Evolutionary conservation across 2,329 filamentous ascomycete species (phyloP).

Genomic region (Ophiostoma quercus): DNA sequence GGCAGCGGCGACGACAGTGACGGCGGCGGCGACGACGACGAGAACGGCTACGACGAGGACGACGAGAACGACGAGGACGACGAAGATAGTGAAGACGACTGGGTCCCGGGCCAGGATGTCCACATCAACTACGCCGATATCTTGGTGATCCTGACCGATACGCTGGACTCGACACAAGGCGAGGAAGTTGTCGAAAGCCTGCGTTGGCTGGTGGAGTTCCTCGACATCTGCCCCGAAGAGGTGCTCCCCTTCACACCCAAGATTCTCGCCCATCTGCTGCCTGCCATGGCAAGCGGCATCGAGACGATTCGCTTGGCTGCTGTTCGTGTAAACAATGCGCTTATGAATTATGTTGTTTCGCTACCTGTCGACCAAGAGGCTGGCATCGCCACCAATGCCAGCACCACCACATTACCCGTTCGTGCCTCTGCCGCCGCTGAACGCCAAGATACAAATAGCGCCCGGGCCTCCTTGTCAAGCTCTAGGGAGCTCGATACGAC

Average conservation of each 20-base stretch:
- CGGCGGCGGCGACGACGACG: constrained; percentile 77
- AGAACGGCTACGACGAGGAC: constrained; percentile 55
- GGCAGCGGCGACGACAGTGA: constrained; percentile 77
- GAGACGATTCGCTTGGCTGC: constrained; percentile 86
- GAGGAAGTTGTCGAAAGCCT: constrained; percentile 89
- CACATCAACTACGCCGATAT: constrained; percentile 91
- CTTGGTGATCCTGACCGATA: constrained; percentile 83
- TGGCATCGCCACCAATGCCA: constrained; percentile 23
- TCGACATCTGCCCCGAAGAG: constrained; percentile 95
- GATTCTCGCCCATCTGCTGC: constrained; percentile 83
- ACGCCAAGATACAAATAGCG: constrained; percentile 45
- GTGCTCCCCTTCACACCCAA: constrained; percentile 92
- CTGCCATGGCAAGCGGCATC: constrained; percentile 86
- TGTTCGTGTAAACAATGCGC: constrained; percentile 77
- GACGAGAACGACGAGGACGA: constrained; percentile 54
- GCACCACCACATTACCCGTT: constrained; percentile 19
- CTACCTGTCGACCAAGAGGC: constrained; percentile 64
- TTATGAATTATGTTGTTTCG: constrained; percentile 93
- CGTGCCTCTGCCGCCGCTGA: constrained; percentile 30
- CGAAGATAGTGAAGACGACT: constrained; percentile 75
- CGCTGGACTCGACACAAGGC: constrained; percentile 71
- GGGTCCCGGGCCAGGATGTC: constrained; percentile 95
- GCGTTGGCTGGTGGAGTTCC: constrained; percentile 91
- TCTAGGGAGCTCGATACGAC: constrained; percentile 49
- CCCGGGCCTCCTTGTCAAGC: constrained; percentile 49